These are phyloP conservation scores for Cladophialophora exuberans DNA, from an alignment of 2,329 filamentous ascomycete species.

Conservation along the genomic window DNA sequence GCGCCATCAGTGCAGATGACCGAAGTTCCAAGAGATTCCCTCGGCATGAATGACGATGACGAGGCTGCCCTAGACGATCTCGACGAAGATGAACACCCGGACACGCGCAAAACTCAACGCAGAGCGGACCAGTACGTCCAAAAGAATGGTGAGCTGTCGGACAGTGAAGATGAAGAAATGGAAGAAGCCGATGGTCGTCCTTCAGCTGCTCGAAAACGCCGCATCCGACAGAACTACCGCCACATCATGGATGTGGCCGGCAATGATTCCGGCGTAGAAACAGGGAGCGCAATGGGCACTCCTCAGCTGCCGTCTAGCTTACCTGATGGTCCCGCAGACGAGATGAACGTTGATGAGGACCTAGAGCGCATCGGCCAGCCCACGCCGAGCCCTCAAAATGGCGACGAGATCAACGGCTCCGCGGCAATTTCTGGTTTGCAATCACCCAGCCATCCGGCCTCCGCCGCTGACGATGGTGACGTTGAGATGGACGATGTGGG, in stretches of 20 bases:
- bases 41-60: conserved; percentile 65
- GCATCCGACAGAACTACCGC: conserved; percentile 77
- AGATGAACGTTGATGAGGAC: conserved; percentile 44
- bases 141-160: conserved; percentile 79
- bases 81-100: conserved; percentile 85
- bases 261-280: conserved; percentile 56
- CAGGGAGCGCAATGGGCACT: conserved; percentile 52
- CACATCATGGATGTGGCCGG: conserved; percentile 61
- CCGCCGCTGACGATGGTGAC: conserved; percentile 25
- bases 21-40: conserved; percentile 62
- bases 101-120: conserved; percentile 78
- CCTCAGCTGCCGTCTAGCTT: conserved; percentile 47
- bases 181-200: conserved; percentile 71
- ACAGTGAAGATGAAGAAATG: conserved; percentile 88
- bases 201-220: conserved; percentile 78
- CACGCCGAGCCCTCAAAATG: conserved; percentile 17
- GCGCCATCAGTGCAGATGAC: conserved; percentile 68
- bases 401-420: conserved; percentile 20
- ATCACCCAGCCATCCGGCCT: conserved; percentile 12
- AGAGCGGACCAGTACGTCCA: conserved; percentile 78
- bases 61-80: conserved; percentile 69
- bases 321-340: conserved; percentile 49
- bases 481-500: conserved; percentile 47
- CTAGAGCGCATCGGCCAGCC: conserved; percentile 23
- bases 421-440: conserved; percentile 23